Base-by-base conservation (phyloP, 192 early-diverging fungal species). In the Phycomyces nitens region DNA sequence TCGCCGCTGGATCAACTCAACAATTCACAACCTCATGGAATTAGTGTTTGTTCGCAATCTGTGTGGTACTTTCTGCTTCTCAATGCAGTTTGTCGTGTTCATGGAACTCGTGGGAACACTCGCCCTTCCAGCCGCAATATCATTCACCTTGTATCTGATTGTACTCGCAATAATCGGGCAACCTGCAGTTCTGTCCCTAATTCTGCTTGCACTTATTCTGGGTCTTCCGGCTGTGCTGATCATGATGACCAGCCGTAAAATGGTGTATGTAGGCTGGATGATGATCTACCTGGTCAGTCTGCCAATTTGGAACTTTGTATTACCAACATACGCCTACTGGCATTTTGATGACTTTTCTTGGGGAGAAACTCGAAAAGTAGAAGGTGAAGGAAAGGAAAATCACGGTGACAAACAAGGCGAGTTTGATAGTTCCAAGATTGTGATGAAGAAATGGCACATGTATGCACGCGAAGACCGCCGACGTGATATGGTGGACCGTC, bases 41-140 rank as follows among this genome's bases (percentile, higher is more conserved):
- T 75, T 94, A 41, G 82, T 94, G 49, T 85, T 88, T 58, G 90
- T 95, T 44, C 77, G 84, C 53, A 88, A 92, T 65, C 71, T 95
- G 23, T 95, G 93, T 72, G 93, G 93, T 29, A 92, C 87, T 1
- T 95, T 95, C 69, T 95, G 93, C 68, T 88, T 95, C 63, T 91
- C 89, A 22, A 92, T 96, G 94, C 95, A 98, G 87, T 98, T 96
- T 79, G 84, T 95, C 21, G 88, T 96, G 39, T 91, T 94, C 63
- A 89, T 98, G 86, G 95, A 99, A 50, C 82, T 99, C 42, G 79
- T 96, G 56, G 94, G 93, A 39, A 93, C 95, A 3, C 82, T 94
- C 12, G 90, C 92, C 8, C 79, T 96, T 34, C 97, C 97, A 0
- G 95, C 94, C 8, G 92, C 95, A 52, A 92, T 94, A 24, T 76